A percentile compares a stretch with the other conserved stretches of the same genome.
phyloP scores from a whole-genome alignment of 2,329 filamentous ascomycete species.

The Elsinoe necatrix region DNA sequence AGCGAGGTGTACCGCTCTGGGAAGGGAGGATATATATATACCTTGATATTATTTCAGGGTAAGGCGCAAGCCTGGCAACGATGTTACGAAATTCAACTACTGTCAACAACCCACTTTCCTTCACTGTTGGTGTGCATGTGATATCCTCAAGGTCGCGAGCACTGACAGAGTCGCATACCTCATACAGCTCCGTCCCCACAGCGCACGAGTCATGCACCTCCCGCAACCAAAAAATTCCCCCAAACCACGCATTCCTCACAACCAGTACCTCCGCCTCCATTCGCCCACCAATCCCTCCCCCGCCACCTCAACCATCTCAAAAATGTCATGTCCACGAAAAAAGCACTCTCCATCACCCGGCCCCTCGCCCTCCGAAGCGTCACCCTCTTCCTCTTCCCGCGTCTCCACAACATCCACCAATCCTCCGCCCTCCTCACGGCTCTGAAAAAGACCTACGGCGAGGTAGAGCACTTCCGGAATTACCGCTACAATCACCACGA shows the following conservation, averaged over 20 bases:
- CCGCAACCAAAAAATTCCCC: background rate
- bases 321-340: background rate
- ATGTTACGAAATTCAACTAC: background rate
- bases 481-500: conserved; percentile 40
- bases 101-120: background rate
- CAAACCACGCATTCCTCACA: background rate
- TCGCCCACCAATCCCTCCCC: background rate
- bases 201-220: background rate
- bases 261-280: background rate
- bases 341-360: conserved; percentile 20
- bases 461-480: conserved; percentile 41
- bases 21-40: background rate
- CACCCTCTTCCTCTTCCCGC: conserved; percentile 40
- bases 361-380: conserved; percentile 36
- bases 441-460: conserved; percentile 41
- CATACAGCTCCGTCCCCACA: too few species aligned
- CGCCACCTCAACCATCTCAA: background rate
- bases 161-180: too few species aligned
- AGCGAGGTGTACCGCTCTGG: background rate
- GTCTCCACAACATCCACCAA: conserved; percentile 40
- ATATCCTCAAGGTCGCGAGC: too few species aligned
- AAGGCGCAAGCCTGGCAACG: background rate
- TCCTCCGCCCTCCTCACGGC: conserved; percentile 40
- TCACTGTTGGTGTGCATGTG: too few species aligned
- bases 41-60: background rate